phyloP scores from a whole-genome alignment of 805 yeast species.

The Sungouiella blattae region DNA sequence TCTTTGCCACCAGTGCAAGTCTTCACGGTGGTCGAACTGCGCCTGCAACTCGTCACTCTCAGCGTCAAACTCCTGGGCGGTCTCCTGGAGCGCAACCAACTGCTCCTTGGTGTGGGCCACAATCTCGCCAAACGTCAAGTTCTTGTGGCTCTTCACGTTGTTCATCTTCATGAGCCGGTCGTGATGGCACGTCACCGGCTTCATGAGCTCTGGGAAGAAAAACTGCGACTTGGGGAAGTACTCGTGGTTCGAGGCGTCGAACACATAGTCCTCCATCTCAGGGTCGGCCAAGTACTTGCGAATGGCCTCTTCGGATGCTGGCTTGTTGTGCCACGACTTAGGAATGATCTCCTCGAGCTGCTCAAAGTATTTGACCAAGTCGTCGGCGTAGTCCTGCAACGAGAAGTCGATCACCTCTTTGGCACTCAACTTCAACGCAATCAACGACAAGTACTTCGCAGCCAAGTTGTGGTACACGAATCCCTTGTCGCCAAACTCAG shows the following conservation, averaged over 20 bases:
- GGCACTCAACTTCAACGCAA: conserved; percentile 52
- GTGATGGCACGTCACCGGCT: conserved; percentile 8
- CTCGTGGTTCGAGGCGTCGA: conserved; percentile 5
- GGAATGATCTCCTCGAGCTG: conserved; percentile 30
- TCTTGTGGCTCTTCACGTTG: conserved; percentile 7
- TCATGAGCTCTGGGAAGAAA: conserved; percentile 15
- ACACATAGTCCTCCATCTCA: conserved; percentile 10
- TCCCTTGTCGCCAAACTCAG: conserved; percentile 48
- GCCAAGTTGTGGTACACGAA: conserved; percentile 52
- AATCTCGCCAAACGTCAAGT: conserved; percentile 20
- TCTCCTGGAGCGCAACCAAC: conserved; percentile 18
- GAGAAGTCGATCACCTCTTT: conserved; percentile 52
- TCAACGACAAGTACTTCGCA: conserved; percentile 58
- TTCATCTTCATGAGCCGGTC: conserved; percentile 6
- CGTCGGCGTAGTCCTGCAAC: conserved; percentile 45
- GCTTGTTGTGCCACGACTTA: conserved; percentile 28
- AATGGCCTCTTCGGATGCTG: conserved; percentile 7
- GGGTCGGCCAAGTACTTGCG: conserved; percentile 8
- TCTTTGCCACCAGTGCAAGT: conserved; percentile 34
- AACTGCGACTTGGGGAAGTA: conserved; percentile 4
- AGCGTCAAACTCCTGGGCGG: conserved; percentile 27
- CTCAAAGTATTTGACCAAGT: conserved; percentile 37
- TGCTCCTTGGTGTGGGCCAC: conserved; percentile 24
- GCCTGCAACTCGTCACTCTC: conserved; percentile 25
- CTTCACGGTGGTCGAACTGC: conserved; percentile 27